These are phyloP conservation scores for Elsinoe australis DNA, from an alignment of 2,329 filamentous ascomycete genomes.

Conservation along the genomic window DNA sequence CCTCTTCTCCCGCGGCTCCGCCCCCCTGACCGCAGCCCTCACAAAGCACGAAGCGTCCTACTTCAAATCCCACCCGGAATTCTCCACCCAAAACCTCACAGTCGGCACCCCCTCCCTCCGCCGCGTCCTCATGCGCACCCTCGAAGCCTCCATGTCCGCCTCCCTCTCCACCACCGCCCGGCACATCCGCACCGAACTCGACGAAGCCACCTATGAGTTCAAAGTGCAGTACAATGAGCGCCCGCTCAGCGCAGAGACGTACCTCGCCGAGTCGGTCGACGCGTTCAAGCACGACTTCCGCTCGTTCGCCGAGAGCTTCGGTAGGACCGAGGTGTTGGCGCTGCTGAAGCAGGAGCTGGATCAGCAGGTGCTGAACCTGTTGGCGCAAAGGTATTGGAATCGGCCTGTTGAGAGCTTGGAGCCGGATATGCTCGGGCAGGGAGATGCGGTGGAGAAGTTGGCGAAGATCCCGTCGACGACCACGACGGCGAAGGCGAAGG, in stretches of 20 bases:
- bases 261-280: constrained; percentile 89
- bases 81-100: constrained; percentile 53
- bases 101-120: constrained; percentile 81
- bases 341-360: constrained; percentile 88
- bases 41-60: constrained; percentile 80
- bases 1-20: constrained; percentile 74
- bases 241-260: constrained; percentile 88
- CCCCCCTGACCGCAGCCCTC: constrained; percentile 73
- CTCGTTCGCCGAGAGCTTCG: constrained; percentile 82
- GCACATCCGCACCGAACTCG: constrained; percentile 87
- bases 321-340: constrained; percentile 78
- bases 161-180: constrained; percentile 84
- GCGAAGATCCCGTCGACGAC: constrained; percentile 19
- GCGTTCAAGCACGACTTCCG: constrained; percentile 98
- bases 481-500: constrained; percentile 25
- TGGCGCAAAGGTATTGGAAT: constrained; percentile 96
- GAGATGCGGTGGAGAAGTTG: constrained; percentile 21
- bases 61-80: constrained; percentile 75
- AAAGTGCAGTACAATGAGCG: constrained; percentile 99
- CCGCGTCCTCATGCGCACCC: constrained; percentile 93
- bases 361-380: constrained; percentile 84
- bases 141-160: constrained; percentile 94
- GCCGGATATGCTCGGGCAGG: constrained; percentile 51
- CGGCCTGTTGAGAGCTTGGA: constrained; percentile 79
- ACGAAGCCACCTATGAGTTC: constrained; percentile 96